Base-by-base conservation (phyloP, 306 rosid genomes). In the Ceratonia siliqua region DNA sequence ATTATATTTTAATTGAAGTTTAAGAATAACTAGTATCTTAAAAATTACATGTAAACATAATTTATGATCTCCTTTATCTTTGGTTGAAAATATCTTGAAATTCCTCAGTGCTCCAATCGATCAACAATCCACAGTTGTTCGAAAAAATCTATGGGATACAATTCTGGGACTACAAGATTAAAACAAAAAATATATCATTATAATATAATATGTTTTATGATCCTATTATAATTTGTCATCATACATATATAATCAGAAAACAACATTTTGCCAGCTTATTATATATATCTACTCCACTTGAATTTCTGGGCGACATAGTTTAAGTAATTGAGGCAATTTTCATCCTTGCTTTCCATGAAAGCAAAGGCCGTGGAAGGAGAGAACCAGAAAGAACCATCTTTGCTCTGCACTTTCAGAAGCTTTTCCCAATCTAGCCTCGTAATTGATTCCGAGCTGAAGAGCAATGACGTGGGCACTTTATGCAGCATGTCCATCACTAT, bases 331-430 rank as follows among this genome's bases (percentile, higher is more conserved):
- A 89, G 72, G 85, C 91, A 86, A 3, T 81, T 83, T 2, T 53
- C 55, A 33, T 89, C 76, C 46, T 70, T 81, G 72, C 86, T 89
- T 21, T 86, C 79, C 72, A 76, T 81, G 79, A 79, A 79, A 2
- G 89, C 94, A 32, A 76, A 89, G 70, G 94, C 94, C 56, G 94
- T 89, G 77, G 94, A 81, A 8, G 94, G 94, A 36, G 86, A 84
- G 53, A 66, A 81, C 79, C 86, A 50, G 78, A 86, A 86, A 1
- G 94, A 89, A 21, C 91, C 94, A 74, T 89, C 91, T 73, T 20
- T 64, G 56, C 75, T 78, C 78, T 89, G 89, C 64, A 86, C 61
- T 56, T 84, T 86, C 0, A 86, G 72, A 84, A 88, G 89, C 86
- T 80, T 86, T 72, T 73, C 83, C 94, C 94, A 89, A 27, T 89